phyloP scores from a whole-genome alignment of 2,329 filamentous ascomycete species.

The Paracamarosporium sp. region DNA sequence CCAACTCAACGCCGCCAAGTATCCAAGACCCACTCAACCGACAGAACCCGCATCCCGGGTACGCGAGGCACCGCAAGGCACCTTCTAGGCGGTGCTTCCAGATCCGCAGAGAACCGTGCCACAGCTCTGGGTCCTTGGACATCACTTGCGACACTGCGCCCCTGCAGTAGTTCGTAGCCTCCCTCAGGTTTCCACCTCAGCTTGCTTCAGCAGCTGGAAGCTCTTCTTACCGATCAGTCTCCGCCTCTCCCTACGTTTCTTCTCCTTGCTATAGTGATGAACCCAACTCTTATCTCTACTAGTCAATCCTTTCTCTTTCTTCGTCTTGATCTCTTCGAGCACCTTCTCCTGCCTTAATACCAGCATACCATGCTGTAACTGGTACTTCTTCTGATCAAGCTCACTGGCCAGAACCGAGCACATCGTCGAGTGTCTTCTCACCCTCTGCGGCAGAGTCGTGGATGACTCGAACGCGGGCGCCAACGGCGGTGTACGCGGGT shows the following conservation, averaged over 20 bases:
- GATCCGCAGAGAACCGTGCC: slow-evolving; percentile 1
- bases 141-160: background rate
- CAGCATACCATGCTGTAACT: background rate
- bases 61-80: background rate
- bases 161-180: background rate
- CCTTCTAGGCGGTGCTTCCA: background rate
- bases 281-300: background rate
- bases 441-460: background rate
- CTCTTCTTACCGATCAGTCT: background rate
- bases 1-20: background rate
- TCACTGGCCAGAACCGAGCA: background rate
- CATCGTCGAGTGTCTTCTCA: background rate
- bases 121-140: background rate
- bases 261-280: background rate
- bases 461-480: background rate
- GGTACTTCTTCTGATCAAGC: background rate
- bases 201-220: slow-evolving; percentile 1
- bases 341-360: background rate
- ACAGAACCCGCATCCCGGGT: background rate
- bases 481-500: slow-evolving; percentile 18
- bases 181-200: background rate
- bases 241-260: background rate
- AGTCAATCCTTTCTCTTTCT: background rate
- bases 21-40: background rate
- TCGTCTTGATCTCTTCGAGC: background rate